Conservation (phyloP, 306 rosid species). For the Vigna reflexopilosa region DNA sequence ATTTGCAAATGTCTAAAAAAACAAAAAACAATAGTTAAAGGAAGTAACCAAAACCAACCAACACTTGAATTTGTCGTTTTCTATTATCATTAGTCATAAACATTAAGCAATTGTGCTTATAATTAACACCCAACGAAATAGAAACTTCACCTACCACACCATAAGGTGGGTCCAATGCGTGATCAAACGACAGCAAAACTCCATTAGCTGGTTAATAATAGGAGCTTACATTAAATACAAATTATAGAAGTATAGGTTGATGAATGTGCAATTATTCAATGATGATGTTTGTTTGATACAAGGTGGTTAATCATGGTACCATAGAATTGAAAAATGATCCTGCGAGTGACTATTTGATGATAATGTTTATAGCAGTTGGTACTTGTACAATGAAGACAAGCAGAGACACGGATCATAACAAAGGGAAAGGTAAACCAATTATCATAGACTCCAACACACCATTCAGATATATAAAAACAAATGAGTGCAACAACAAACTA, state of each 20-base stretch:
- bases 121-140: background rate
- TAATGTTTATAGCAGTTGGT: background rate
- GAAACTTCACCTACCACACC: conserved; percentile 19
- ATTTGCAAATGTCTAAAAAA: background rate
- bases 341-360: background rate
- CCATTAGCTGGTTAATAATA: conserved; percentile 1
- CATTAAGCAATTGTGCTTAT: background rate
- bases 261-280: background rate
- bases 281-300: background rate
- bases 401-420: conserved; percentile 11
- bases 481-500: conserved; percentile 29
- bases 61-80: conserved; percentile 3
- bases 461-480: conserved; percentile 15
- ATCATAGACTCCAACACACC: background rate
- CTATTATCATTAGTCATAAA: conserved; percentile 12
- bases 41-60: conserved; percentile 17
- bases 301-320: background rate
- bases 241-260: background rate
- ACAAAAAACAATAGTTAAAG: too few relatives aligned
- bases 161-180: conserved; percentile 17
- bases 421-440: conserved; percentile 35
- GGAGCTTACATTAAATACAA: background rate
- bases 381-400: background rate
- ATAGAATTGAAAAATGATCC: background rate
- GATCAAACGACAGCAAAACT: conserved; percentile 33